Conservation (phyloP, 192 early-diverging fungal genomes). For the Mortierella hygrophila region DNA sequence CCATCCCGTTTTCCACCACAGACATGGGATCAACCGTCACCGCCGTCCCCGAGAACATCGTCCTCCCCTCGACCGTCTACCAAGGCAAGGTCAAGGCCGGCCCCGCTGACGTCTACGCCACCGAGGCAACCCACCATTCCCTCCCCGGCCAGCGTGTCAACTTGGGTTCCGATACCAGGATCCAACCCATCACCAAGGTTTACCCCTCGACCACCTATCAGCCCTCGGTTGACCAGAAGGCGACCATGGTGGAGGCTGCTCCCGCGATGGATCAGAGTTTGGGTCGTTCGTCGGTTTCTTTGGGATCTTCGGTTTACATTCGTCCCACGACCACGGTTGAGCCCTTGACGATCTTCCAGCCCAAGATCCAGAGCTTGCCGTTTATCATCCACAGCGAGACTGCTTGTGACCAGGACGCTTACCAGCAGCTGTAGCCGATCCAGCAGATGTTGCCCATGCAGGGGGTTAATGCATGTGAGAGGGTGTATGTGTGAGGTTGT, state of each 20-base stretch:
- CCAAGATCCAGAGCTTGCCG: constrained; percentile 32
- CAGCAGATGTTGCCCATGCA: background rate
- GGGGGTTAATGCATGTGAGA: background rate
- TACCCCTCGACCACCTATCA: constrained; percentile 32
- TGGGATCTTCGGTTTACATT: constrained; percentile 39
- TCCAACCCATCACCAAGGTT: constrained; percentile 39
- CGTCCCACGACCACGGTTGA: constrained; percentile 34
- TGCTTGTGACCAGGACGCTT: background rate
- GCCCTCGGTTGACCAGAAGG: constrained; percentile 39
- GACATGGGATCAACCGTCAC: constrained; percentile 37
- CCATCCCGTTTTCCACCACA: constrained; percentile 2
- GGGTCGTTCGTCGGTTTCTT: constrained; percentile 19
- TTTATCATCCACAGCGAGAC: constrained; percentile 41
- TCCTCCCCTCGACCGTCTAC: constrained; percentile 38
- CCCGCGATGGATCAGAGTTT: constrained; percentile 2
- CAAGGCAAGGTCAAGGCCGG: constrained; percentile 31
- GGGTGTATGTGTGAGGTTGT: background rate
- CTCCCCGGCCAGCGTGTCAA: constrained; percentile 19
- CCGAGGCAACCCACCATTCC: constrained; percentile 12
- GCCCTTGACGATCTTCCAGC: constrained; percentile 45
- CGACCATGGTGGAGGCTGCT: constrained; percentile 22
- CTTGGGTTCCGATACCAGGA: constrained; percentile 22
- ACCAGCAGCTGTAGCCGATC: background rate
- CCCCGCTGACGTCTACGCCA: constrained; percentile 17
- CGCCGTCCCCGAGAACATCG: constrained; percentile 6